A percentile compares a stretch with the other conserved stretches of the same genome.
These are phyloP conservation scores for Nannochloris sp. DNA, from an alignment of 139 green algal genomes.

Conservation along the genomic window DNA sequence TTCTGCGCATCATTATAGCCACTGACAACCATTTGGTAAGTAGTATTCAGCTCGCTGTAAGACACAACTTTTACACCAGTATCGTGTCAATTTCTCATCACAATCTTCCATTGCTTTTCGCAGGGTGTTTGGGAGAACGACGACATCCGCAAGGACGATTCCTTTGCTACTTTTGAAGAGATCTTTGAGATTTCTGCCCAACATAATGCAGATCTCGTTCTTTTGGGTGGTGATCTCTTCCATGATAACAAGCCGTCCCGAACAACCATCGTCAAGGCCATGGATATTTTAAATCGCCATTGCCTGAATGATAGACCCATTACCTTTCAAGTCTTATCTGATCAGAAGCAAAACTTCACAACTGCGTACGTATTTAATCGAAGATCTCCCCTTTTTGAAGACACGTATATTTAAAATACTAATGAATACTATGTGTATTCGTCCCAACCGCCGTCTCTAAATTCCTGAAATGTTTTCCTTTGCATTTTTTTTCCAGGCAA, in stretches of 20 bases:
- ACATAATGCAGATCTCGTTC: slow-evolving; percentile 75
- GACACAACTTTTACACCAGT: background rate
- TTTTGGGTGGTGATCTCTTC: slow-evolving; percentile 96
- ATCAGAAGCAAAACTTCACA: slow-evolving; percentile 78
- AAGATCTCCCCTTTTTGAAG: too few relatives aligned
- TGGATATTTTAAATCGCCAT: slow-evolving; percentile 78
- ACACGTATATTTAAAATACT: too few relatives aligned
- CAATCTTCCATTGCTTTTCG: background rate
- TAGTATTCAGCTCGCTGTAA: background rate
- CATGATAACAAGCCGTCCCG: slow-evolving; percentile 94
- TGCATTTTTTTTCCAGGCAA: slow-evolving; percentile 15
- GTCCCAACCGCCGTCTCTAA: background rate
- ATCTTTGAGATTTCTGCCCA: slow-evolving; percentile 55
- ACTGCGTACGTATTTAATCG: slow-evolving; percentile 47
- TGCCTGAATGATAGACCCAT: slow-evolving; percentile 67
- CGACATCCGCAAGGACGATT: slow-evolving; percentile 83
- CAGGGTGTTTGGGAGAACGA: slow-evolving; percentile 96
- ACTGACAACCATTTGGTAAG: slow-evolving; percentile 95
- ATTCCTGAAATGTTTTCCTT: background rate
- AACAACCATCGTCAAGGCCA: slow-evolving; percentile 67
- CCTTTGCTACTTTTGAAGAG: slow-evolving; percentile 89
- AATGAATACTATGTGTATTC: background rate
- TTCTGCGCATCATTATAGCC: slow-evolving; percentile 78
- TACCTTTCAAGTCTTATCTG: slow-evolving; percentile 69
- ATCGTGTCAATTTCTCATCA: background rate